These are phyloP conservation scores for Apiospora marii DNA, from an alignment of 2,329 filamentous ascomycete genomes.

Conservation along the genomic window DNA sequence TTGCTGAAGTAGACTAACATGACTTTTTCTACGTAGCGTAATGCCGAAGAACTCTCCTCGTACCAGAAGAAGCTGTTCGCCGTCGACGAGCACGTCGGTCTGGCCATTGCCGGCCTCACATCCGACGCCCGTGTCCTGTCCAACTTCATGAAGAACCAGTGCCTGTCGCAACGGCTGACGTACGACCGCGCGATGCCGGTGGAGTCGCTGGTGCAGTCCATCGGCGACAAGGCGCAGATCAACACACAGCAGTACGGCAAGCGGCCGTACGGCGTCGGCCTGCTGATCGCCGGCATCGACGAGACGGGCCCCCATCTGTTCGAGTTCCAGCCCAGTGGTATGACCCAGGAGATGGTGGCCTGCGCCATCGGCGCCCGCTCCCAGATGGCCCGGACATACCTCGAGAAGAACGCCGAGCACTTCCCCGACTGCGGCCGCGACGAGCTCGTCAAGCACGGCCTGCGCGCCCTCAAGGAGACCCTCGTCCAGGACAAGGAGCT, in stretches of 20 bases:
- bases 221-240: constrained; percentile 94
- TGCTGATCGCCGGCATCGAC: constrained; percentile 93
- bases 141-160: constrained; percentile 99
- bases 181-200: constrained; percentile 94
- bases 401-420: constrained; percentile 88
- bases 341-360: constrained; percentile 97
- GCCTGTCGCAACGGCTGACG: constrained; percentile 91
- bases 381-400: constrained; percentile 97
- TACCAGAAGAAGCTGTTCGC: constrained; percentile 99
- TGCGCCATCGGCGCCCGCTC: constrained; percentile 95
- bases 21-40: constrained; percentile 70
- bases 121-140: constrained; percentile 98
- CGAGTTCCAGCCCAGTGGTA: constrained; percentile 95
- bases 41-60: constrained; percentile 98
- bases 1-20: not conserved
- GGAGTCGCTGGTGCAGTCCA: constrained; percentile 87
- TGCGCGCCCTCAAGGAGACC: constrained; percentile 93
- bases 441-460: constrained; percentile 88
- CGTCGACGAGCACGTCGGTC: constrained; percentile 93
- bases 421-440: constrained; percentile 82
- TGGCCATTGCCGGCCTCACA: constrained; percentile 95
- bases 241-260: constrained; percentile 99
- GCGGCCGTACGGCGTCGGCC: constrained; percentile 92
- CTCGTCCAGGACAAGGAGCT: constrained; percentile 97
- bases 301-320: constrained; percentile 94